Conservation (phyloP, 345 rosid genomes). For the Conringia planisiliqua region DNA sequence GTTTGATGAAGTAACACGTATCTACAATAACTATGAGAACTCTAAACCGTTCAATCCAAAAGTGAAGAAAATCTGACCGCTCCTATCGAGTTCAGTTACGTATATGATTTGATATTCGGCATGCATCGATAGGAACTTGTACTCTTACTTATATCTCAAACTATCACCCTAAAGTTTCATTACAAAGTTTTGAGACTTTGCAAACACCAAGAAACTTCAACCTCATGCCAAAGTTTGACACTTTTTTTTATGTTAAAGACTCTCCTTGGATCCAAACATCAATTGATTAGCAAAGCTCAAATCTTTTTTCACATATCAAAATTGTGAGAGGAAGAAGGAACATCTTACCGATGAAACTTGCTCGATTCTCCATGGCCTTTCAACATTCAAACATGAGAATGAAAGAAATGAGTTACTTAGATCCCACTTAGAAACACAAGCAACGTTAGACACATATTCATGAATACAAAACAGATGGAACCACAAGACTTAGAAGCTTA, state of each 20-base stretch:
- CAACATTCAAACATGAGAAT: slow-evolving; percentile 24
- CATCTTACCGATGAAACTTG: slow-evolving; percentile 80
- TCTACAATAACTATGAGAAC: neutral
- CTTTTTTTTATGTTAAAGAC: neutral
- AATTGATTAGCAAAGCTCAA: neutral
- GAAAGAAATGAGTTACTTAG: slow-evolving; percentile 2
- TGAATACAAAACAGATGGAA: neutral
- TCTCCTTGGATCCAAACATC: neutral
- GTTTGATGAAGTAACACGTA: neutral
- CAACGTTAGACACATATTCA: neutral
- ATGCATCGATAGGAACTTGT: slow-evolving; percentile 14
- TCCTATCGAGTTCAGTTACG: neutral
- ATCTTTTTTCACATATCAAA: slow-evolving; percentile 12
- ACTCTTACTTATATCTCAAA: neutral
- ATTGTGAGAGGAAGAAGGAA: neutral
- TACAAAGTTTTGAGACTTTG: neutral
- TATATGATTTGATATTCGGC: neutral
- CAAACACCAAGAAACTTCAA: neutral
- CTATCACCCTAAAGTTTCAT: neutral
- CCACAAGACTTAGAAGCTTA: neutral
- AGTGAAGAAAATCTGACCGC: neutral
- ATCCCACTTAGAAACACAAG: neutral
- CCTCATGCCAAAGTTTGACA: slow-evolving; percentile 7
- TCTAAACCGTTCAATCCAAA: neutral
- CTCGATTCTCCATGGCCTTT: slow-evolving; percentile 81